phyloP scores from a whole-genome alignment of 495 filamentous ascomycete species.

The Aspergillus nidulans region DNA sequence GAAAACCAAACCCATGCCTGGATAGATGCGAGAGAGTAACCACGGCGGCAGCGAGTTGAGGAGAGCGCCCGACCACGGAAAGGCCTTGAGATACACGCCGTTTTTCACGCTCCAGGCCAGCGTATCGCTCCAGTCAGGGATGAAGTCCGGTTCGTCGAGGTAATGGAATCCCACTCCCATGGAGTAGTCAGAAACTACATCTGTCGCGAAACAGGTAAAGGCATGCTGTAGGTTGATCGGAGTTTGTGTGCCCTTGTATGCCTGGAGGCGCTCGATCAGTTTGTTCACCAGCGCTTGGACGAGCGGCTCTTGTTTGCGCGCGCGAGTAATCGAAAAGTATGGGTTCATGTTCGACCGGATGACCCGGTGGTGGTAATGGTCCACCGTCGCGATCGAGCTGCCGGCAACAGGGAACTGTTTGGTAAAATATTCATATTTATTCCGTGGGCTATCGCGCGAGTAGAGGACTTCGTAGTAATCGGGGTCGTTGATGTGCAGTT shows the following conservation, averaged over 20 bases:
- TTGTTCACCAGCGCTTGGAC: constrained; percentile 28
- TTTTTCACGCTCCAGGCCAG: constrained; percentile 11
- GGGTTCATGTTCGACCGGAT: constrained; percentile 26
- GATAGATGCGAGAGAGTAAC: constrained; percentile 20
- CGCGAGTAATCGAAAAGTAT: constrained; percentile 28
- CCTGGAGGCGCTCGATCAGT: constrained; percentile 28
- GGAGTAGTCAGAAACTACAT: constrained; percentile 40
- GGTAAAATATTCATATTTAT: constrained; percentile 24
- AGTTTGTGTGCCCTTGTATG: constrained; percentile 21
- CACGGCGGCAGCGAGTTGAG: constrained; percentile 23
- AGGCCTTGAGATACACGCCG: constrained; percentile 22
- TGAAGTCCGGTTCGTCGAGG: constrained; percentile 33
- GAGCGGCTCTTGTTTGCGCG: constrained; percentile 28
- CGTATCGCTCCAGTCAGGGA: constrained; percentile 26
- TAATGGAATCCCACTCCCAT: constrained; percentile 28
- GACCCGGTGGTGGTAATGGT: constrained; percentile 23
- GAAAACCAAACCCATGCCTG: constrained; percentile 21
- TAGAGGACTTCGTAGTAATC: constrained; percentile 25
- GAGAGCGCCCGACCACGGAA: constrained; percentile 25
- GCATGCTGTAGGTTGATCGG: constrained; percentile 34
- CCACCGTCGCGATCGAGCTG: constrained; percentile 18
- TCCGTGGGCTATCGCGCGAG: constrained; percentile 12
- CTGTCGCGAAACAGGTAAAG: constrained; percentile 33
- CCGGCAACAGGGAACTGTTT: constrained; percentile 14
- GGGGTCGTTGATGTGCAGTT: constrained; percentile 25